Evolutionary conservation across 2,329 filamentous ascomycete genomes (phyloP).

Genomic region (Fusarium sp.): DNA sequence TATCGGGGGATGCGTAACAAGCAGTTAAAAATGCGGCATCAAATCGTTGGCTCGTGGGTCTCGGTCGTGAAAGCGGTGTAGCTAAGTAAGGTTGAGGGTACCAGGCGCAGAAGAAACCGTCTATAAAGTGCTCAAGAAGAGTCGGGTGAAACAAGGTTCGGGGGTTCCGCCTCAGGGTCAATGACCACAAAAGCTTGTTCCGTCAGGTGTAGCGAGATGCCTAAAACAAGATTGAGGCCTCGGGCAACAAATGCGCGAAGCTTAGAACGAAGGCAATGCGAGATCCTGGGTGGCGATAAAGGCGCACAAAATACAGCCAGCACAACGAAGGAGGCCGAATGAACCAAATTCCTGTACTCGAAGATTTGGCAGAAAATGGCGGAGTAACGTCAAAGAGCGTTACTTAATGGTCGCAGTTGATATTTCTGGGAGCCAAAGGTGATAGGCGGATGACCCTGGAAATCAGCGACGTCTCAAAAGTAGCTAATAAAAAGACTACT

Average conservation of each 20-base stretch:
- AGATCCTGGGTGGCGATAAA: conserved; percentile 17
- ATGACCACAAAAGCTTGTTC: conserved; percentile 8
- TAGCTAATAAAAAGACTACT: conserved; percentile 7
- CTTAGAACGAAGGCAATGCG: background rate
- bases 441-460: background rate
- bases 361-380: conserved; percentile 28
- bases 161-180: background rate
- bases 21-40: conserved; percentile 36
- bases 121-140: conserved; percentile 10
- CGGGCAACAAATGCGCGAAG: conserved; percentile 25
- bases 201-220: conserved; percentile 9
- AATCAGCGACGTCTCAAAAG: conserved; percentile 6
- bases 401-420: conserved; percentile 22
- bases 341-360: conserved; percentile 5
- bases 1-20: conserved; percentile 19
- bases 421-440: conserved; percentile 21
- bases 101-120: conserved; percentile 11
- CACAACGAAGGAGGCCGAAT: conserved; percentile 41
- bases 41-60: conserved; percentile 36
- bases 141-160: conserved; percentile 3
- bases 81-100: conserved; percentile 12
- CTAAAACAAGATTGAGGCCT: conserved; percentile 13
- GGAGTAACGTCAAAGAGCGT: conserved; percentile 39
- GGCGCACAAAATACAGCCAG: conserved; percentile 29
- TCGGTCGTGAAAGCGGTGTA: conserved; percentile 41